Conservation (phyloP, 2,329 filamentous ascomycete species). For the Curvularia hawaiiensis region DNA sequence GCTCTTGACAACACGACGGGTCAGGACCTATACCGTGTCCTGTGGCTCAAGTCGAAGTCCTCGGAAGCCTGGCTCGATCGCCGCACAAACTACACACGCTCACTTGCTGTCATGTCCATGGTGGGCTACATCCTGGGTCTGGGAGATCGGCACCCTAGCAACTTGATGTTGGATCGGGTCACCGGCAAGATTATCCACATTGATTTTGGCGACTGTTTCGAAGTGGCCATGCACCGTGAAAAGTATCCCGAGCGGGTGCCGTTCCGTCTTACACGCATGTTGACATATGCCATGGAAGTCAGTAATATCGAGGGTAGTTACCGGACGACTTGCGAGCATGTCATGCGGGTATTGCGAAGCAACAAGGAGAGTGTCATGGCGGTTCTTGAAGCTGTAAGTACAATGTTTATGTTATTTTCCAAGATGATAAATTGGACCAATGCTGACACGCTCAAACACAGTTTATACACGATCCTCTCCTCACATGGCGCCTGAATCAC, state of each 20-base stretch:
- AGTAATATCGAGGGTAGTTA: slow-evolving; percentile 99
- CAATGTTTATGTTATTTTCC: not conserved
- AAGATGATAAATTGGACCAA: not conserved
- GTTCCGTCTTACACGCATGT: slow-evolving; percentile 97
- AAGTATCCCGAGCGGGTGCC: slow-evolving; percentile 98
- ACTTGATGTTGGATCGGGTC: slow-evolving; percentile 93
- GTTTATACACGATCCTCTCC: slow-evolving; percentile 99
- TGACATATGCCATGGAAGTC: slow-evolving; percentile 99
- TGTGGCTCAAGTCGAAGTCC: slow-evolving; percentile 99
- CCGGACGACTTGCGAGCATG: slow-evolving; percentile 96
- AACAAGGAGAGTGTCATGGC: slow-evolving; percentile 99
- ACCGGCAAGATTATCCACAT: slow-evolving; percentile 98
- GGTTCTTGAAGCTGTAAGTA: slow-evolving; percentile 91
- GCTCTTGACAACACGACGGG: slow-evolving; percentile 99
- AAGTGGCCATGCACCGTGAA: slow-evolving; percentile 98
- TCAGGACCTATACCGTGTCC: slow-evolving; percentile 94
- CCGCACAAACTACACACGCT: slow-evolving; percentile 98
- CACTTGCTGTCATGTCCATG: slow-evolving; percentile 99
- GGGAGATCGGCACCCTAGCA: slow-evolving; percentile 95
- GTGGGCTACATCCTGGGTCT: slow-evolving; percentile 99
- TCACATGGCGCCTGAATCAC: slow-evolving; percentile 87
- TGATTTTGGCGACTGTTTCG: slow-evolving; percentile 99
- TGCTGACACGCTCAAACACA: slow-evolving; percentile 45
- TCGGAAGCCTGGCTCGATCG: slow-evolving; percentile 97
- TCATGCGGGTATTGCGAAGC: slow-evolving; percentile 93